These are phyloP conservation scores for Saturnispora halmiae DNA, from an alignment of 805 yeast species.

Conservation along the genomic window DNA sequence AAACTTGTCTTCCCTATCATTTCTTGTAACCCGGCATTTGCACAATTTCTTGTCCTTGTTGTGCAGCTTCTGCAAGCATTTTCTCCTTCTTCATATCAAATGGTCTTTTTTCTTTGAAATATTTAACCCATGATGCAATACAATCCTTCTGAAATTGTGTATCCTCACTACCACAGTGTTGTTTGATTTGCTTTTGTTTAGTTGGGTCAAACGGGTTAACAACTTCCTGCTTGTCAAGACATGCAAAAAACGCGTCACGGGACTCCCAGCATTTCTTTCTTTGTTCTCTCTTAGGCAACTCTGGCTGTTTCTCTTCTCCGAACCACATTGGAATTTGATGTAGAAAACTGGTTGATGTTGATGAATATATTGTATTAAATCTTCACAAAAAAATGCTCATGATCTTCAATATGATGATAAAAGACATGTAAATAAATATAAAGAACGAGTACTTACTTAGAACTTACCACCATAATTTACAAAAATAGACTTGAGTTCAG, in stretches of 20 bases:
- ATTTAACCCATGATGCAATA: slow-evolving; percentile 78
- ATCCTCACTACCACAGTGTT: slow-evolving; percentile 49
- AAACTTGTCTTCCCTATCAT: slow-evolving; percentile 4
- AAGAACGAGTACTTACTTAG: slow-evolving; percentile 3
- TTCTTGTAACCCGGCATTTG: slow-evolving; percentile 24
- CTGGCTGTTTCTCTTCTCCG: slow-evolving; percentile 22
- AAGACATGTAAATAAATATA: background rate
- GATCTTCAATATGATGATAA: background rate
- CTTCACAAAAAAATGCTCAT: background rate
- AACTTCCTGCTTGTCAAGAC: slow-evolving; percentile 61
- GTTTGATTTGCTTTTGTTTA: slow-evolving; percentile 31
- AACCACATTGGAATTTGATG: background rate
- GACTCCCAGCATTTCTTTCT: slow-evolving; percentile 85
- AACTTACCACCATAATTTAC: slow-evolving; percentile 37
- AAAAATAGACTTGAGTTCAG: slow-evolving; percentile 65
- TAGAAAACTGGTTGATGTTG: too few relatives aligned
- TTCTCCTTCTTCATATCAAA: slow-evolving; percentile 62
- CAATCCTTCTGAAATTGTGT: slow-evolving; percentile 63
- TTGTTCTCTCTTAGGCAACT: slow-evolving; percentile 47
- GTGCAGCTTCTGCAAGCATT: slow-evolving; percentile 62
- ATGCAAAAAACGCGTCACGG: slow-evolving; percentile 67
- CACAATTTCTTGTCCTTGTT: slow-evolving; percentile 44
- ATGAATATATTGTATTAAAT: background rate
- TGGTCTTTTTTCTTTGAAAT: slow-evolving; percentile 84
- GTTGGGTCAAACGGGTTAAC: slow-evolving; percentile 57